phyloP scores from a whole-genome alignment of 192 early-diverging fungal species.

The Umbelopsis sp. region DNA sequence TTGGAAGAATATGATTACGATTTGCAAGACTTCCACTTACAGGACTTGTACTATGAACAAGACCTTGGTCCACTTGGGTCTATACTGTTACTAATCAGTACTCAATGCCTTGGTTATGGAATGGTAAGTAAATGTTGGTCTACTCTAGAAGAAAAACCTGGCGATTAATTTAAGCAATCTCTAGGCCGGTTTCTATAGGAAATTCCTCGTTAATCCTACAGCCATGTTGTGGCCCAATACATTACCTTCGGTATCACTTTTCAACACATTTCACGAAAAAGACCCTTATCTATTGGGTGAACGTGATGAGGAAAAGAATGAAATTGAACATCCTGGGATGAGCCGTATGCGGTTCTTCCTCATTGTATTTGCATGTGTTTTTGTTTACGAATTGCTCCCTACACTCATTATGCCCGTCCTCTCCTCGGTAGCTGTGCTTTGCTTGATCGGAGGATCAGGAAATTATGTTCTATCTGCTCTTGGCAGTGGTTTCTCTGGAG shows the following conservation, averaged over 20 bases:
- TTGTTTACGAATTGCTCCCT: slow-evolving; percentile 48
- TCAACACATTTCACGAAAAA: slow-evolving; percentile 25
- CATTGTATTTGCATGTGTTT: slow-evolving; percentile 36
- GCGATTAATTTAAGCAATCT: neutral
- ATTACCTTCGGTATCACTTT: slow-evolving; percentile 24
- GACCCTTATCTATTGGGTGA: neutral
- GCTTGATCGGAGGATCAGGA: slow-evolving; percentile 1
- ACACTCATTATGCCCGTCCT: slow-evolving; percentile 41
- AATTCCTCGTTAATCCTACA: slow-evolving; percentile 15
- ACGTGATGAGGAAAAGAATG: neutral
- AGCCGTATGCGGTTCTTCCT: slow-evolving; percentile 42
- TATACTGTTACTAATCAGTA: slow-evolving; percentile 28
- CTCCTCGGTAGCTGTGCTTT: slow-evolving; percentile 19
- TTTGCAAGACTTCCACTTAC: neutral
- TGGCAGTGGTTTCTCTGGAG: slow-evolving; percentile 11
- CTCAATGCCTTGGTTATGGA: slow-evolving; percentile 35
- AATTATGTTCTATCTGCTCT: neutral
- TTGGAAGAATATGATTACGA: neutral
- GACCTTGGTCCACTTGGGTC: slow-evolving; percentile 18
- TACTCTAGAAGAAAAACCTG: neutral
- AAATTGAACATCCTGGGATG: neutral
- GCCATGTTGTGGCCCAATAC: slow-evolving; percentile 23
- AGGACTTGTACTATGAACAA: slow-evolving; percentile 45
- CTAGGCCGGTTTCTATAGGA: slow-evolving; percentile 22
- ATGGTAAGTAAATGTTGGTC: neutral